Evolutionary conservation across 176 grass and related monocot species (phyloP).

Genomic region (Panicum miliaceum): DNA sequence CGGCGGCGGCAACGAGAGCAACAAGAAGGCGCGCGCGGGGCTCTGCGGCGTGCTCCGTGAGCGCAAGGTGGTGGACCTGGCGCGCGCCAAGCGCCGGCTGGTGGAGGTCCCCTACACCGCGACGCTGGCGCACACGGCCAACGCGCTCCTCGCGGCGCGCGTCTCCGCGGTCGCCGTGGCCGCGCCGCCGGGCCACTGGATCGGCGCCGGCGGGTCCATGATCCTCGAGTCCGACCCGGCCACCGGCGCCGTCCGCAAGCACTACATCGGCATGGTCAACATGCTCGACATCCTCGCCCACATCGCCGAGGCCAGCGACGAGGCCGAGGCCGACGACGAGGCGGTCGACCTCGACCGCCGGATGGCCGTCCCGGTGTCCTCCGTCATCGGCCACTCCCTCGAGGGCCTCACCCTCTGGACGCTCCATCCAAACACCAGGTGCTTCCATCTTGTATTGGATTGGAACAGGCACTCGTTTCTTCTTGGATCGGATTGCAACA

Average conservation of each 20-base stretch:
- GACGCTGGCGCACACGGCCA: constrained; percentile 69
- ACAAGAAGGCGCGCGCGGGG: constrained; percentile 64
- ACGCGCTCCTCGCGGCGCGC: constrained; percentile 63
- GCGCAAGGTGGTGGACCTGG: constrained; percentile 61
- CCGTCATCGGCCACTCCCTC: constrained; percentile 76
- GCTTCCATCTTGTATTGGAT: background rate
- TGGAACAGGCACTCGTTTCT: background rate
- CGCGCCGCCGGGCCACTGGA: constrained; percentile 81
- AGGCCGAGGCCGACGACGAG: background rate
- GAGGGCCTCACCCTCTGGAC: constrained; percentile 91
- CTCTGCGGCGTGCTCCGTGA: constrained; percentile 66
- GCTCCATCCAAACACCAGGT: constrained; percentile 79
- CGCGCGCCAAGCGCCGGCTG: constrained; percentile 64
- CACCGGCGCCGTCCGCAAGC: constrained; percentile 84
- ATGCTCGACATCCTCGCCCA: constrained; percentile 85
- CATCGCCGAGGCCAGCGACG: constrained; percentile 55
- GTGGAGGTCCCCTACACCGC: constrained; percentile 92
- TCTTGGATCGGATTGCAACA: background rate
- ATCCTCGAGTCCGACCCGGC: constrained; percentile 84
- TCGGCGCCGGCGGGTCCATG: constrained; percentile 85
- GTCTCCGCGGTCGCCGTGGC: constrained; percentile 71
- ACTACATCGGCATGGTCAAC: constrained; percentile 95
- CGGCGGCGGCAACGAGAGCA: constrained; percentile 8
- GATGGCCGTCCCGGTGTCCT: constrained; percentile 77
- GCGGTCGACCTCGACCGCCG: constrained; percentile 46